Conservation (phyloP, 1,139 yeast genomes). For the Waltiozyma sp. region DNA sequence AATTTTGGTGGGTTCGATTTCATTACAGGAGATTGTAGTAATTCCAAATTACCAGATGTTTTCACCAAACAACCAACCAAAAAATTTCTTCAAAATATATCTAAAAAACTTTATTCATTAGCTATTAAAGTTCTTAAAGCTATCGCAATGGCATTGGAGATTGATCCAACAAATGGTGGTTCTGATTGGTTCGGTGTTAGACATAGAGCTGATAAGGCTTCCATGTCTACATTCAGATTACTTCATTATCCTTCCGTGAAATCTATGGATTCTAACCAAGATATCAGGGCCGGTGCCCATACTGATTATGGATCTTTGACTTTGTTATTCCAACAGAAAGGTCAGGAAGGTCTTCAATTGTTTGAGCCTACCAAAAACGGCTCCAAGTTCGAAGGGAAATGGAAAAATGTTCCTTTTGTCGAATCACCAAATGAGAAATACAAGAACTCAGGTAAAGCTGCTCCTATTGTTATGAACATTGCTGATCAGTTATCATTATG, state of each 20-base stretch:
- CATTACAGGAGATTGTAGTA: constrained; percentile 22
- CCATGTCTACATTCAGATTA: constrained; percentile 58
- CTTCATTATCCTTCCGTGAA: constrained; percentile 59
- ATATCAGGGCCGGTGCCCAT: constrained; percentile 74
- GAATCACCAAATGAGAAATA: constrained; percentile 23
- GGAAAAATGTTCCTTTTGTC: constrained; percentile 57
- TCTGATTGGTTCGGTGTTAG: constrained; percentile 50
- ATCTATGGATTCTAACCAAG: constrained; percentile 37
- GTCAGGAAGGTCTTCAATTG: constrained; percentile 68
- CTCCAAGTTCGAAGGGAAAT: constrained; percentile 24
- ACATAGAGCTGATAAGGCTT: constrained; percentile 34
- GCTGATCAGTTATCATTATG: constrained; percentile 72
- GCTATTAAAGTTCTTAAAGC: constrained; percentile 29
- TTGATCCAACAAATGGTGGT: constrained; percentile 37
- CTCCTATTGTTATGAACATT: constrained; percentile 65
- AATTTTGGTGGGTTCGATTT: constrained; percentile 21
- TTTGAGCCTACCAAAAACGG: constrained; percentile 21
- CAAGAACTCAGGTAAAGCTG: constrained; percentile 30
- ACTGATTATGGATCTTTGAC: constrained; percentile 76
- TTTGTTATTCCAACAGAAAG: constrained; percentile 53
- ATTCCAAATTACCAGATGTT: constrained; percentile 31
- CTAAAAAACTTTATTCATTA: constrained; percentile 29
- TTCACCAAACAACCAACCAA: constrained; percentile 27
- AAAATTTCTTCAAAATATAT: constrained; percentile 24
- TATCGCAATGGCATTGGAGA: constrained; percentile 48